Percentiles rank a stretch among this genome's conserved stretches.
These are phyloP conservation scores for Yamadazyma sp. DNA, from an alignment of 805 yeast species.

Conservation along the genomic window DNA sequence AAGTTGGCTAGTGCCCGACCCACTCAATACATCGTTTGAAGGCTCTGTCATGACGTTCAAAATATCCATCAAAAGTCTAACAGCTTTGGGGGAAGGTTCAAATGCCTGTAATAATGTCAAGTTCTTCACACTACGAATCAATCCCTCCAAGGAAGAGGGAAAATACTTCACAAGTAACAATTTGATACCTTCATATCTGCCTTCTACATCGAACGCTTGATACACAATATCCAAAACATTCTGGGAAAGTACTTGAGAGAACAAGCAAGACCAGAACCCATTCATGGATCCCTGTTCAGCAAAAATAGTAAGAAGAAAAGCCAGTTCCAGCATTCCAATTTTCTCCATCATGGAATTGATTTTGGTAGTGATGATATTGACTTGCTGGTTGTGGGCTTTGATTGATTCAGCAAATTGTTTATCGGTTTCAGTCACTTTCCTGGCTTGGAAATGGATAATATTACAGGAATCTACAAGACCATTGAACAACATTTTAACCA, in stretches of 20 bases:
- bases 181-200: constrained; percentile 73
- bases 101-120: constrained; percentile 50
- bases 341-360: constrained; percentile 29
- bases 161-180: constrained; percentile 48
- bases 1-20: neutral
- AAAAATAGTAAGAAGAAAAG: constrained; percentile 23
- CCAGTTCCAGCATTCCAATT: constrained; percentile 31
- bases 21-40: constrained; percentile 49
- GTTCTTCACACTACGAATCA: constrained; percentile 44
- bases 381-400: constrained; percentile 32
- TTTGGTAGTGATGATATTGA: constrained; percentile 20
- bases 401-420: constrained; percentile 20
- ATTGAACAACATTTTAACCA: constrained; percentile 1
- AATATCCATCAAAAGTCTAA: constrained; percentile 74
- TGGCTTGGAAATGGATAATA: constrained; percentile 10
- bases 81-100: constrained; percentile 75
- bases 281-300: constrained; percentile 38
- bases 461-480: constrained; percentile 8
- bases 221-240: constrained; percentile 69
- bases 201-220: constrained; percentile 68
- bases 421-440: constrained; percentile 14
- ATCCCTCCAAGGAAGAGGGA: constrained; percentile 47
- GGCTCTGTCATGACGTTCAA: constrained; percentile 64
- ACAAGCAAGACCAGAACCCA: constrained; percentile 76
- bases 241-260: constrained; percentile 67